Conservation (phyloP, 2,329 filamentous ascomycete species). For the Fusarium sp. region DNA sequence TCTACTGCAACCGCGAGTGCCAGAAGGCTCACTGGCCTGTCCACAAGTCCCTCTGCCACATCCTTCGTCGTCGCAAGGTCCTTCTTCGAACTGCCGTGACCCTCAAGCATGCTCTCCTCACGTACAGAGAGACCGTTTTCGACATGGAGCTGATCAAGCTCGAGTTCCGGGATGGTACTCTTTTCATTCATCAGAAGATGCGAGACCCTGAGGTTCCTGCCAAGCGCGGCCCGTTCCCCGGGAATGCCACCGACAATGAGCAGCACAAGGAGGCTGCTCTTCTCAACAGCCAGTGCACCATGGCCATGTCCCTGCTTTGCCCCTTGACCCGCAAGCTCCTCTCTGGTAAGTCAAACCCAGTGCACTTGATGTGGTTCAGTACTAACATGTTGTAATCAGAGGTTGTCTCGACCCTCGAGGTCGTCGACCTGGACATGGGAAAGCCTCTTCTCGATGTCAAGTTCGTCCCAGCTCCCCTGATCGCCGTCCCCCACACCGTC, state of each 20-base stretch:
- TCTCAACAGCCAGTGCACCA: conserved; percentile 4
- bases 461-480: conserved; percentile 6
- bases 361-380: neutral
- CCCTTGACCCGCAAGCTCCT: conserved; percentile 18
- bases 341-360: neutral
- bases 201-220: neutral
- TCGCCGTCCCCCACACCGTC: conserved; percentile 2
- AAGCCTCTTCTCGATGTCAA: conserved; percentile 8
- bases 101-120: conserved; percentile 19
- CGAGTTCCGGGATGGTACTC: neutral
- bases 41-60: conserved; percentile 18
- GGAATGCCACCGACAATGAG: conserved; percentile 3
- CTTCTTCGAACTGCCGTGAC: conserved; percentile 9
- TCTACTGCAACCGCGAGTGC: conserved; percentile 27
- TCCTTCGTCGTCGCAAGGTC: conserved; percentile 10
- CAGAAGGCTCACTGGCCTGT: conserved; percentile 7
- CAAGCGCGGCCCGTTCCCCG: conserved; percentile 4
- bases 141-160: conserved; percentile 8
- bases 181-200: conserved; percentile 10
- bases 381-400: conserved; percentile 5
- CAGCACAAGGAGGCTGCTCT: conserved; percentile 21
- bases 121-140: conserved; percentile 15
- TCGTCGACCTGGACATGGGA: neutral
- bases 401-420: neutral
- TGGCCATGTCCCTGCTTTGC: conserved; percentile 16